These are phyloP conservation scores for Paragyromitra xinjiangensis DNA, from an alignment of 495 filamentous ascomycete species.

Conservation along the genomic window DNA sequence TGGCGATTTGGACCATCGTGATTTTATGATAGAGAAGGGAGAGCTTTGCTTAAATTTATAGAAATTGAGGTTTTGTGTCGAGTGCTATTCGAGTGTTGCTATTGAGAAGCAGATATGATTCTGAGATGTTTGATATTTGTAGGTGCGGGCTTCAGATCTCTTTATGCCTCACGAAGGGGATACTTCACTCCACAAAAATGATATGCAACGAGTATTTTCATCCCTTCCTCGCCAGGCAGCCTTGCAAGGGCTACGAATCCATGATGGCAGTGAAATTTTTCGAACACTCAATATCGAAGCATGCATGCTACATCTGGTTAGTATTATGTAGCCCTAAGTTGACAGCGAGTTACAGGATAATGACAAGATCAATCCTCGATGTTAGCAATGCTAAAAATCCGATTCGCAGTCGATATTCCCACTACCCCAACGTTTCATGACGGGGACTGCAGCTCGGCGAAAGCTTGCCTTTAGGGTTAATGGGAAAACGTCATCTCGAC, in stretches of 20 bases:
- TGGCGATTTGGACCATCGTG: slow-evolving; percentile 40
- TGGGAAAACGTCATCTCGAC: slow-evolving; percentile 15
- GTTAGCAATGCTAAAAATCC: slow-evolving; percentile 12
- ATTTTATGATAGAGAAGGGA: background rate
- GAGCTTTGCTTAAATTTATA: background rate
- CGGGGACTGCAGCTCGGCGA: slow-evolving; percentile 27
- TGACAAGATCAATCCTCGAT: background rate
- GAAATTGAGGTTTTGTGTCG: background rate
- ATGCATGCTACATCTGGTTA: background rate
- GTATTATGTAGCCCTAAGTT: background rate
- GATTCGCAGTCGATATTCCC: slow-evolving; percentile 9
- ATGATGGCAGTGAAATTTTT: background rate
- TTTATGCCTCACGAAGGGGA: slow-evolving; percentile 1
- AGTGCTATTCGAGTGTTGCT: background rate
- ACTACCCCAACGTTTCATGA: background rate
- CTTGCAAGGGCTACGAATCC: slow-evolving; percentile 30
- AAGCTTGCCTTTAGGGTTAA: slow-evolving; percentile 36
- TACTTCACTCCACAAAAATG: background rate
- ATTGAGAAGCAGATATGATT: slow-evolving; percentile 4
- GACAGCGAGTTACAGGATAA: background rate
- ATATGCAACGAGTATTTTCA: slow-evolving; percentile 4
- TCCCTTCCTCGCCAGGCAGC: background rate
- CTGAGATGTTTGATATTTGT: slow-evolving; percentile 22
- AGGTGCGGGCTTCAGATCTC: slow-evolving; percentile 4
- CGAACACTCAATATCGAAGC: slow-evolving; percentile 5